Percentiles rank a stretch among this genome's conserved stretches.
Evolutionary conservation across 2,329 filamentous ascomycete species (phyloP).

Genomic region (Fusarium pilosicola): DNA sequence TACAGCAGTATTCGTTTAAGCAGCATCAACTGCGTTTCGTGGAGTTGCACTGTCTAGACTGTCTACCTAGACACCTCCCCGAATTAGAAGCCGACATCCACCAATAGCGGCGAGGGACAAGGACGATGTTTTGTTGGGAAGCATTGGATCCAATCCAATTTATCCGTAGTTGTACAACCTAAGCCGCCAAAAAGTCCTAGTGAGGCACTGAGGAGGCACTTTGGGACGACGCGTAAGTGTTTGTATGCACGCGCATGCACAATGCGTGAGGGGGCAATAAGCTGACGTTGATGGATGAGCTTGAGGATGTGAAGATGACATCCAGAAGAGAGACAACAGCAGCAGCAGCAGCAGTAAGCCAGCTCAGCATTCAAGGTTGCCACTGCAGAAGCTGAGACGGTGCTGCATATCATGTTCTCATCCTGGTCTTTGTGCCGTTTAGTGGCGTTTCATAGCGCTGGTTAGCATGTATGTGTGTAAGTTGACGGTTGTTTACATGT

Average conservation of each 20-base stretch:
- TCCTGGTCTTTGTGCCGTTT: background rate
- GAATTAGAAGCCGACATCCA: constrained; percentile 18
- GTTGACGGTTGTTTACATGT: background rate
- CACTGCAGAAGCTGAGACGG: background rate
- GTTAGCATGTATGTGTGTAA: background rate
- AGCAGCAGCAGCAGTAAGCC: background rate
- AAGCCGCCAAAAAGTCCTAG: background rate
- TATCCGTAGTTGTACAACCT: background rate
- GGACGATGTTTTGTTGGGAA: background rate
- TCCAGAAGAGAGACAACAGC: background rate
- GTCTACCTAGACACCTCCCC: background rate
- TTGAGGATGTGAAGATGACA: background rate
- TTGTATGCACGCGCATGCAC: constrained; percentile 5
- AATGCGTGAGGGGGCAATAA: constrained; percentile 11
- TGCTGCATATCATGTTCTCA: background rate
- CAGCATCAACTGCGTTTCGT: constrained; percentile 1
- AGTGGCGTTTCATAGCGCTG: background rate
- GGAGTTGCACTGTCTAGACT: constrained; percentile 11
- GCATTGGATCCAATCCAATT: background rate
- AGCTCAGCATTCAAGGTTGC: constrained; percentile 11
- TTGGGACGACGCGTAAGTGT: constrained; percentile 30
- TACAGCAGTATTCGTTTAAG: background rate
- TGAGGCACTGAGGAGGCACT: background rate
- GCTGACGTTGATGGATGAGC: constrained; percentile 10
- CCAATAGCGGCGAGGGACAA: constrained; percentile 13